phyloP scores from a whole-genome alignment of 2,329 filamentous ascomycete genomes.

The Xylariaceae sp. region DNA sequence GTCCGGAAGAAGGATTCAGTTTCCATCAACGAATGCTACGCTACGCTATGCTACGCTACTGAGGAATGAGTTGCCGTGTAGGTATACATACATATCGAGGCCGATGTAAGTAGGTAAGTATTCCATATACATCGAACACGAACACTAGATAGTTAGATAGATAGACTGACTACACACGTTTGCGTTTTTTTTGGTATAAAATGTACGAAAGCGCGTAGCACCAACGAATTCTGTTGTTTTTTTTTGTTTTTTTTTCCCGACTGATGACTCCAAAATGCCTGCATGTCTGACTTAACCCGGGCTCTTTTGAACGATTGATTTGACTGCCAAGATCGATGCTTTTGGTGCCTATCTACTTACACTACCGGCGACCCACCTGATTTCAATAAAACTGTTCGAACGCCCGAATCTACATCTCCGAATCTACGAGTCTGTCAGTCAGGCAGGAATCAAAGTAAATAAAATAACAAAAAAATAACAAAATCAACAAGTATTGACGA shows the following conservation, averaged over 20 bases:
- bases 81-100: no score
- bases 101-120: no score
- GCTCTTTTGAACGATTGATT: neutral
- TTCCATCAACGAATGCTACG: no score
- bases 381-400: neutral
- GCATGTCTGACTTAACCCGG: constrained; percentile 6
- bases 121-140: no score
- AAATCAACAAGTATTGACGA: neutral
- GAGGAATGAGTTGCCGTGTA: no score
- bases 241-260: constrained; percentile 5
- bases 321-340: neutral
- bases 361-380: neutral
- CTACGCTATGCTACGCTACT: no score
- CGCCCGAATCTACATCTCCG: no score
- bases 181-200: no score
- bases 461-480: neutral
- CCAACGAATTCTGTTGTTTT: constrained; percentile 10
- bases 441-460: neutral
- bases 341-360: neutral
- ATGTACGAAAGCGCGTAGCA: constrained; percentile 3
- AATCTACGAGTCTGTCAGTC: neutral
- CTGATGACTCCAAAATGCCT: constrained; percentile 12
- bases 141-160: no score
- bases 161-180: no score
- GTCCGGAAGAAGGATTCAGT: no score